Evolutionary conservation across 768 basidiomycete species (phyloP), one percentile per base, ranked within the genome.

Genomic region (Floccularia luteovirens): DNA sequence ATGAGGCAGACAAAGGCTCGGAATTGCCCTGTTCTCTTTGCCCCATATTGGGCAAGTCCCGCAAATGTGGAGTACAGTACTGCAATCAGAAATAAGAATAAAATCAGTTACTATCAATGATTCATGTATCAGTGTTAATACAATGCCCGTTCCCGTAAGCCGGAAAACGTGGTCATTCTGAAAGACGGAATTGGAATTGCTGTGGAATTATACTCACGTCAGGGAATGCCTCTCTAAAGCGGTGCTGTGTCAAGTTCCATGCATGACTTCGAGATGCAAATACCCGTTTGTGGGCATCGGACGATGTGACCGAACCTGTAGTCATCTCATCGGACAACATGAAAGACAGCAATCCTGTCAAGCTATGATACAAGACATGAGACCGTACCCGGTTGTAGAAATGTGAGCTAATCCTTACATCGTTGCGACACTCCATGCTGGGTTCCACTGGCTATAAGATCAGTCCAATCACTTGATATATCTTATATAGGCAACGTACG

Each of bases 301-400:
- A 75, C 1, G 88, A 82, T 5, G 77, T 87, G 22, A 93, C 79
- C 1, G 88, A 90, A 7, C 94, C 94, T 0, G 94, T 96, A 0
- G 96, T 98, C 75, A 97, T 91, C 61, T 96, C 92, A 49, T 96
- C 90, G 1, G 87, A 82, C 36, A 93, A 70, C 92, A 94, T 94
- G 66, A 96, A 96, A 3, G 87, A 90, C 35, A 94, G 64, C 14
- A 98, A 70, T 14, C 96, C 96, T 4, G 92, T 97, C 50, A 94
- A 72, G 61, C 91, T 94, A 50, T n/a, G 33, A 32, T 43, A 32
- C 41, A 14, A 34, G 24, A 34, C 16, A 43, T 47, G 36, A 49
- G 48, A 14, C 27, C 27, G 14, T 8, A 8, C 14, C 14, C 14
- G 10, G 8, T 14, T 28, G 27, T 8, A 28, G 27, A 8, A 14